Evolutionary conservation across 345 rosid genomes (phyloP), one percentile per base, ranked within the genome.

Genomic region (Firmiana major): DNA sequence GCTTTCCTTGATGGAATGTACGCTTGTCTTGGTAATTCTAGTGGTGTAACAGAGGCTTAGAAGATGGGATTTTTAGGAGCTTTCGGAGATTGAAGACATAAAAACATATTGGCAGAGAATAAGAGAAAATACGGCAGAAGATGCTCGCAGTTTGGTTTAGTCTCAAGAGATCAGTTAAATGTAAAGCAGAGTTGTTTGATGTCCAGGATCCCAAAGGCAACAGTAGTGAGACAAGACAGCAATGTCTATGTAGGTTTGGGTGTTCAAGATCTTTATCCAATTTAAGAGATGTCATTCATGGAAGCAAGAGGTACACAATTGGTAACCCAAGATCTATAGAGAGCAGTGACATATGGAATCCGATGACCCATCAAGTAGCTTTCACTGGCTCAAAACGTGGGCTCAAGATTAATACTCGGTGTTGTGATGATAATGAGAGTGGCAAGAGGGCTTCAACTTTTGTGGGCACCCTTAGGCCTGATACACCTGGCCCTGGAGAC

Each of bases 261-360:
- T 84, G 86, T 69, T 85, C 88, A 65, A 86, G 82, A 79, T 85
- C 90, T 22, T 31, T 82, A 48, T 77, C 87, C 11, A 85, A 81
- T 79, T 75, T 87, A 7, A 83, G 85, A 58, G 84, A 84, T 63
- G 82, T 85, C 9, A 65, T 86, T 40, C 80, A 78, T 6, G 85
- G 87, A 38, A 79, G 83, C 80, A 82, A 82, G 82, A 77, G 87
- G 63, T 82, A 68, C 16, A 45, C 75, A 1, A 70, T 63, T 71
- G 81, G 84, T 31, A 88, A 90, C 79, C 90, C 95, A 11, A 81
- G 85, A 77, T 87, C 92, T 49, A 31, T 86, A 1, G 82, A 60
- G 15, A 87, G 87, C 79, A 63, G 45, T 19, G 83, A 87, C 12
- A 67, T 87, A 31, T 54, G 70, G 65, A 81, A 80, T 71, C 83